Conservation (phyloP, 345 rosid genomes). For the Psidium guajava region DNA sequence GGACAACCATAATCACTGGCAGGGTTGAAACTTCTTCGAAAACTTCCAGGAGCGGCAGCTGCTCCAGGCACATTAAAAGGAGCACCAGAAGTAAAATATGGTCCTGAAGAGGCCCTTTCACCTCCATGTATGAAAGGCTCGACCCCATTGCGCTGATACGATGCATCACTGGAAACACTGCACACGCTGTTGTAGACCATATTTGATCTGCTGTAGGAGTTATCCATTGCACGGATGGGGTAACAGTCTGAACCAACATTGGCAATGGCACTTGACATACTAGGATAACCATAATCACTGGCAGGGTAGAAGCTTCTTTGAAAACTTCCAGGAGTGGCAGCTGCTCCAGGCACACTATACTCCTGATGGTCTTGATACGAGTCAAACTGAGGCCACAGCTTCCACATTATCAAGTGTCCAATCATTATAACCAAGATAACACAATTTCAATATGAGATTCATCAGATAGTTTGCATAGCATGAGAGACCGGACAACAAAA, state of each 20-base stretch:
- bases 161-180: background rate
- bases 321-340: background rate
- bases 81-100: background rate
- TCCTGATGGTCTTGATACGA: constrained; percentile 4
- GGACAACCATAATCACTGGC: background rate
- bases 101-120: background rate
- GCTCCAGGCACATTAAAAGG: background rate
- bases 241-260: background rate
- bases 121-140: constrained; percentile 3
- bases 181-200: background rate
- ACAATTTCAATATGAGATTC: background rate
- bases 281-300: background rate
- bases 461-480: background rate
- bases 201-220: background rate
- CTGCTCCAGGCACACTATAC: background rate
- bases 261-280: background rate
- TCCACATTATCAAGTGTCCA: background rate
- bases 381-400: background rate
- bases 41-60: background rate
- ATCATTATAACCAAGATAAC: background rate
- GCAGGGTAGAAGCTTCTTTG: background rate
- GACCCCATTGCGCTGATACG: background rate
- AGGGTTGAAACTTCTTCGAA: background rate
- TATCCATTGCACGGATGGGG: background rate
- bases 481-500: background rate